Evolutionary conservation across 768 basidiomycete species (phyloP).

Genomic region (Termitomyces sp.): DNA sequence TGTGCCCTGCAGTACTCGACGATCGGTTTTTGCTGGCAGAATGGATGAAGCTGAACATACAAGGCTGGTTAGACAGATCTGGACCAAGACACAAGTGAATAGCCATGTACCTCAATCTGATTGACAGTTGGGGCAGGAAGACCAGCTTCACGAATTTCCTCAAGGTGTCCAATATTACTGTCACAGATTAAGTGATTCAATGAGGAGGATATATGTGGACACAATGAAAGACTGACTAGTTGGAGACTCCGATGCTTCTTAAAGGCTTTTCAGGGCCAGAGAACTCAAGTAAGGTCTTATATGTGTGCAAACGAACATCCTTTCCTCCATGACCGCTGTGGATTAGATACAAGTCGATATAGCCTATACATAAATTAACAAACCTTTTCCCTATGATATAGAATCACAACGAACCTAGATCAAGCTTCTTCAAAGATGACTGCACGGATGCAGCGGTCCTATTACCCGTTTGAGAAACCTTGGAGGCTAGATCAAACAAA

Average conservation of each 20-base stretch:
- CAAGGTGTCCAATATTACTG: conserved; percentile 63
- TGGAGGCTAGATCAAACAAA: conserved; percentile 31
- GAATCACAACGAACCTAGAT: conserved; percentile 39
- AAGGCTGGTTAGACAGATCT: background rate
- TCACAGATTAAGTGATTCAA: background rate
- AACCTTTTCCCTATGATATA: background rate
- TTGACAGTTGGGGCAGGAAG: conserved; percentile 65
- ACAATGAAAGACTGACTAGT: conserved; percentile 53
- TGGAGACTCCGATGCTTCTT: conserved; percentile 69
- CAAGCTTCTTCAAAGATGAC: conserved; percentile 45
- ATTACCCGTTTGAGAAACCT: conserved; percentile 38
- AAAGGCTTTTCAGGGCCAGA: conserved; percentile 52
- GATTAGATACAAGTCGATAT: conserved; percentile 67
- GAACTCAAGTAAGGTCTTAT: conserved; percentile 58
- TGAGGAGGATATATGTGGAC: background rate
- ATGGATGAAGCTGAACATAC: conserved; percentile 57
- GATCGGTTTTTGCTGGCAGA: conserved; percentile 76
- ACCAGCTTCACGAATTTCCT: conserved; percentile 62
- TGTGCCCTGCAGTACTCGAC: conserved; percentile 63
- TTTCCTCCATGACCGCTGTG: conserved; percentile 64
- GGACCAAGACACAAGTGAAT: background rate
- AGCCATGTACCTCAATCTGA: conserved; percentile 61
- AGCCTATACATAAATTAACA: conserved; percentile 16
- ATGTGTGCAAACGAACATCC: conserved; percentile 57
- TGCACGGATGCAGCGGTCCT: conserved; percentile 2